phyloP scores from a whole-genome alignment of 169 alveolate genomes.

The Toxoplasma gondii region DNA sequence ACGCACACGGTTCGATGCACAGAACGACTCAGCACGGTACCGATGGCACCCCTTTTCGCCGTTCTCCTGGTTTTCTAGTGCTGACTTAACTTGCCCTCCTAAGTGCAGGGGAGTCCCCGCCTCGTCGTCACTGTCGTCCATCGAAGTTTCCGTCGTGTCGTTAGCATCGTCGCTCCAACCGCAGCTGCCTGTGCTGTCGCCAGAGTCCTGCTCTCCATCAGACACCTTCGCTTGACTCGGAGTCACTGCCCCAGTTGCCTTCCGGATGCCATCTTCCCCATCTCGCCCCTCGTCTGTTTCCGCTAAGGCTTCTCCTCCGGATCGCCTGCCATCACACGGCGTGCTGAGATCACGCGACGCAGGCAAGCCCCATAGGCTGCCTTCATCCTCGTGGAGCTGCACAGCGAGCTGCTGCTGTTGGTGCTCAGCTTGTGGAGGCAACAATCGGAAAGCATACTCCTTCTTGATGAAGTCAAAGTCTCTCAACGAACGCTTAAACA shows the following conservation, averaged over 20 bases:
- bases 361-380: not conserved
- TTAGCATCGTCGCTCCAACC: not conserved
- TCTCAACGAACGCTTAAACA: constrained; percentile 54
- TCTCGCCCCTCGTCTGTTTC: not conserved
- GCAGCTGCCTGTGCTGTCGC: not conserved
- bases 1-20: too few relatives aligned
- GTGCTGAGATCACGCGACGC: not conserved
- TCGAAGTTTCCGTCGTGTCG: too few relatives aligned
- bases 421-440: constrained; percentile 52
- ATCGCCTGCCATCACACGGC: constrained; percentile 11
- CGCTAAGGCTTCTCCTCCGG: not conserved
- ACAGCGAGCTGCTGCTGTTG: constrained; percentile 65
- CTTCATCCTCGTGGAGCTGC: not conserved
- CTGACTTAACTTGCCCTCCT: not conserved
- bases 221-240: not conserved
- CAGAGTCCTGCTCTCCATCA: not conserved
- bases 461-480: constrained; percentile 64
- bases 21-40: not conserved
- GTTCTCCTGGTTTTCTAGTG: not conserved
- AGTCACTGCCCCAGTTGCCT: not conserved
- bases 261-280: not conserved
- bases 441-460: constrained; percentile 43
- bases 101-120: not conserved
- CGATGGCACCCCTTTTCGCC: not conserved
- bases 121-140: not conserved